Evolutionary conservation across 2,329 filamentous ascomycete genomes (phyloP), one percentile per base, ranked within the genome.

Genomic region (Elsinoe australis): DNA sequence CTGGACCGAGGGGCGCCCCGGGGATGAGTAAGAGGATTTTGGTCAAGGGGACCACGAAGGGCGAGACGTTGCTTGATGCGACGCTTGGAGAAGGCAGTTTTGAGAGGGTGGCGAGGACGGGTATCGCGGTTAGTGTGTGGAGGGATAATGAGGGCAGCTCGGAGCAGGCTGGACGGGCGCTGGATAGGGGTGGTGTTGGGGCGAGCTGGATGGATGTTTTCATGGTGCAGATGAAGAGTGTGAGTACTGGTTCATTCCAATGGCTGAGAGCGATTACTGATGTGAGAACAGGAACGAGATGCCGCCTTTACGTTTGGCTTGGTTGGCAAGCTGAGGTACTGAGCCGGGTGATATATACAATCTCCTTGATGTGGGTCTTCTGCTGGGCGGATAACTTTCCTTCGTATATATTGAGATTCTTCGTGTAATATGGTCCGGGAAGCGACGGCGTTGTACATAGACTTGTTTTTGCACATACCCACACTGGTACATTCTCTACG

Each of bases 121-220:
- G 89, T 38, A 90, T 95, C 58, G 86, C 92, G 1, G 81, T 94
- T 49, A 89, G 85, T 55, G 83, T 95, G 28, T 92, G 87, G 80
- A 85, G 92, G 63, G 70, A 73, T 54, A 58, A 62, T n/a, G 55
- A 64, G 2, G 66, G 65, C 12, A 59, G 63, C 5, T 59, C 64
- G 33, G 68, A 67, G 0, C 81, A 87, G 54, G 70, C 83, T 56
- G 80, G 80, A 41, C 77, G 82, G 53, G 72, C 76, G 0, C 70
- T 70, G 22, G 68, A 73, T 46, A 73, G 72, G 3, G 80, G 79
- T 19, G 79, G 81, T 26, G 75, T 79, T 3, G 55, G 59, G 32
- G 72, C 71, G 24, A 75, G 73, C 21, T 71, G 69, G 52, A 75
- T 73, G 33, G 74, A 69, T 52, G 72, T 81, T 8, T 84, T 79